Base-by-base conservation (phyloP, 1,284 basidiomycete species). In the Ceratobasidium sp. region DNA sequence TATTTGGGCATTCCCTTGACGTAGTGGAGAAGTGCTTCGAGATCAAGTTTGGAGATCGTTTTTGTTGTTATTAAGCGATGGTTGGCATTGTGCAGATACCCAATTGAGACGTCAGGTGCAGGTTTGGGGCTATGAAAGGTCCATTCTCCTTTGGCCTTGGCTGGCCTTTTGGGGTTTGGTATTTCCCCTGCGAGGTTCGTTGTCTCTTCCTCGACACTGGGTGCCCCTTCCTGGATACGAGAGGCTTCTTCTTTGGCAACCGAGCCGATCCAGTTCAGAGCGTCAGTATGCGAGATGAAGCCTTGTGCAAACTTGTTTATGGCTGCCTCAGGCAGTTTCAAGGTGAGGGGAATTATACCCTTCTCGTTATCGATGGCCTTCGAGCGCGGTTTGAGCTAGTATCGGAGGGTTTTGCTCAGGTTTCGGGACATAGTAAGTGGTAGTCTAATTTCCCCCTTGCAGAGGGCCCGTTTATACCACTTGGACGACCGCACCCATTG, bases 21-120 rank as follows among this genome's bases (percentile, higher is more conserved):
- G 19, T 11, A n/a, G 19, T n/a, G 27, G 16, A 31, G 7, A 24
- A 37, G 9, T 11, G 51, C 66, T 13, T 43, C n/a, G n/a, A 41
- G 58, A n/a, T 61, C 37, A 5, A 41, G 37, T 22, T 13, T 19
- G 14, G 24, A 29, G 11, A 69, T 58, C n/a, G 43, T 54, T 22
- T 41, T 29, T 7, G 6, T 37, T 1, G 66, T 51, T n/a, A 51
- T 51, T 41, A 69, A 16, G 11, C 53, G 51, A 29, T 54, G 34
- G 37, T 34, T n/a, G 19, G 51, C 51, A 22, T 69, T 51, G 34
- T 69, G 34, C 4, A 69, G 29, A 39, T 69, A 69, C n/a, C 66
- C 66, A 16, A 7, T 48, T n/a, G 46, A 19, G 46, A 6, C 16
- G n/a, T 48, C 46, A 19, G 46, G 19, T 48, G 46, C 14, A 19